These are phyloP conservation scores for Liriodendron chinense DNA, from an alignment of 164 flowering plant species.

Conservation along the genomic window DNA sequence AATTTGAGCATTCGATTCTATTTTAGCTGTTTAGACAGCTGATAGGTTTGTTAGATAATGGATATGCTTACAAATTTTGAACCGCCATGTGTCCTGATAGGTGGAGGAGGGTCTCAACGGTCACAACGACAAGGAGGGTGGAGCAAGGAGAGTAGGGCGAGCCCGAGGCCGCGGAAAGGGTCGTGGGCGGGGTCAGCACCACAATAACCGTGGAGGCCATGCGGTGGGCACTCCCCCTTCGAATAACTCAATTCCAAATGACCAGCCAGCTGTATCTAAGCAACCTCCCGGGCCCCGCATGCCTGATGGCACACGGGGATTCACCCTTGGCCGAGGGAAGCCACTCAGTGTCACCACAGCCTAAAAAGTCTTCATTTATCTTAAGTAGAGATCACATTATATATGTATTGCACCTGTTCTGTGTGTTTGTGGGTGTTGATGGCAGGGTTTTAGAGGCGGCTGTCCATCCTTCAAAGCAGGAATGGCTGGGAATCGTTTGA, in stretches of 20 bases:
- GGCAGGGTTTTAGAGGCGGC: constrained; percentile 33
- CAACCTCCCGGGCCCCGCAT: constrained; percentile 83
- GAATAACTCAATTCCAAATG: constrained; percentile 19
- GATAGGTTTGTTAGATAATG: not conserved
- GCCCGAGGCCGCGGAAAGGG: constrained; percentile 64
- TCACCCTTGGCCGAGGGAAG: constrained; percentile 72
- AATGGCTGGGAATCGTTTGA: not conserved
- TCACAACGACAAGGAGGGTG: constrained; percentile 49
- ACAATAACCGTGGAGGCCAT: constrained; percentile 44
- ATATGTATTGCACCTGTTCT: constrained; percentile 2
- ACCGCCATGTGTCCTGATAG: constrained; percentile 27
- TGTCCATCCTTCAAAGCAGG: constrained; percentile 19
- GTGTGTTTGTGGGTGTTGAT: constrained; percentile 15
- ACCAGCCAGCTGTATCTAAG: constrained; percentile 33
- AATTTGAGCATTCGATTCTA: not conserved
- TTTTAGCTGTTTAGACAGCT: not conserved
- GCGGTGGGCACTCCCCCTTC: constrained; percentile 40
- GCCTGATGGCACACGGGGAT: constrained; percentile 88
- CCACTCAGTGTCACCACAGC: constrained; percentile 32
- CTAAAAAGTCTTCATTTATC: not conserved
- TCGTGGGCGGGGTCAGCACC: constrained; percentile 57
- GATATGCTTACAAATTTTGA: not conserved
- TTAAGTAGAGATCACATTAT: not conserved
- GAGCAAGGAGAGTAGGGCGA: constrained; percentile 51
- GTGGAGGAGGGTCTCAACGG: constrained; percentile 53